These are phyloP conservation scores for Apiospora pterosperma DNA, from an alignment of 2,329 filamentous ascomycete genomes.

Conservation along the genomic window DNA sequence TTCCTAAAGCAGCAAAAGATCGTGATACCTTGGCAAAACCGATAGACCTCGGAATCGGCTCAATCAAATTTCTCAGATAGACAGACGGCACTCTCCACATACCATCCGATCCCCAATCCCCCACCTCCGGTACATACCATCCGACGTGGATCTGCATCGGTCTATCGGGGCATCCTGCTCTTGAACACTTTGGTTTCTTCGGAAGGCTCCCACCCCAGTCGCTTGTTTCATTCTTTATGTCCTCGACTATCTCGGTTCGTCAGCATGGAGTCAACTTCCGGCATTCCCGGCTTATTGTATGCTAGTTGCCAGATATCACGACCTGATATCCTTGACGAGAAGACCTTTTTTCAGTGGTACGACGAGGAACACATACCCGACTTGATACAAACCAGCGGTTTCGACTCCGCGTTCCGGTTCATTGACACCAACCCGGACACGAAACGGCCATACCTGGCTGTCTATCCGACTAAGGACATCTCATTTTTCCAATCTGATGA, in stretches of 20 bases:
- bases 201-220: background rate
- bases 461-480: slow-evolving; percentile 33
- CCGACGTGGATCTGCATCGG: background rate
- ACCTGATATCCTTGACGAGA: slow-evolving; percentile 24
- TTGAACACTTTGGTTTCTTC: background rate
- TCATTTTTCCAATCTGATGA: slow-evolving; percentile 29
- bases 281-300: background rate
- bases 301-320: background rate
- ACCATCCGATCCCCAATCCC: background rate
- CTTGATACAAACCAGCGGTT: slow-evolving; percentile 28
- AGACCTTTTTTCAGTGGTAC: slow-evolving; percentile 33
- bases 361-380: slow-evolving; percentile 36
- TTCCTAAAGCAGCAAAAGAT: background rate
- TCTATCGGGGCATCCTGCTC: no score
- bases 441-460: slow-evolving; percentile 30
- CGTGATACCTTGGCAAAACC: background rate
- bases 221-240: background rate
- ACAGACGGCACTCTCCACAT: background rate
- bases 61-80: no score
- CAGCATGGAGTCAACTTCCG: background rate
- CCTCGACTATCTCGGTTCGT: background rate
- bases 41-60: background rate
- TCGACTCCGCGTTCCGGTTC: slow-evolving; percentile 30
- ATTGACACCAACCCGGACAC: slow-evolving; percentile 22
- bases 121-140: background rate